Base-by-base conservation (phyloP, 345 rosid genomes). In the Rhizophora mangle region DNA sequence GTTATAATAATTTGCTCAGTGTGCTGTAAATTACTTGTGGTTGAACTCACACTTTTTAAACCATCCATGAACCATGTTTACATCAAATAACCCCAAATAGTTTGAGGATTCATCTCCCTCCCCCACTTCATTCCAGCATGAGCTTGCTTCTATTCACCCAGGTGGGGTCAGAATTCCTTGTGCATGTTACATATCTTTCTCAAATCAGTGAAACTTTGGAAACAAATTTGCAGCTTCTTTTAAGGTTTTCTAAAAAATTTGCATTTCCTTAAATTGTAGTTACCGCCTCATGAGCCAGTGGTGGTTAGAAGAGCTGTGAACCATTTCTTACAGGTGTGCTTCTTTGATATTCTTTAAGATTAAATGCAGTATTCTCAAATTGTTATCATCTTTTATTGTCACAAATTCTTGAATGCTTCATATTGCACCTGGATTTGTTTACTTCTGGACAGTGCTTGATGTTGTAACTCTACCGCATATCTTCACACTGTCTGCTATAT, bases 271-370 rank as follows among this genome's bases (percentile, higher is more conserved):
- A 37, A 72, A 68, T 57, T 86, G 84, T 87, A 94, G 96, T 83
- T 94, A 82, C 88, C 86, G n/a, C 96, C 97, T 69, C 98, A 94
- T 80, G 98, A 94, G 29, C 90, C 98, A 72, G 67, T 63, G 27
- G 95, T 91, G 65, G 96, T 94, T 73, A 89, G 77, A 79, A 88
- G 64, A 83, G 98, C 98, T 36, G 93, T 89, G 60, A 94, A 94
- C 80, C 98, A 91, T 84, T 94, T 94, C 80, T 80, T 91, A 75
- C 91, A 91, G 98, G 97, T 94, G 24, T 58, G 75, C 15, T 60
- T 67, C 69, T 75, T 61, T 19, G 26, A 64, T 13, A 43, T 67
- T 70, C 27, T 68, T 24, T 6, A 22, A 67, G 55, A 55, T 49
- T 76, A 4, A 26, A 49, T 24, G 49, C 22, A 27, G n/a, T 5